phyloP scores from a whole-genome alignment of 164 flowering plant genomes.

The Piper betle region DNA sequence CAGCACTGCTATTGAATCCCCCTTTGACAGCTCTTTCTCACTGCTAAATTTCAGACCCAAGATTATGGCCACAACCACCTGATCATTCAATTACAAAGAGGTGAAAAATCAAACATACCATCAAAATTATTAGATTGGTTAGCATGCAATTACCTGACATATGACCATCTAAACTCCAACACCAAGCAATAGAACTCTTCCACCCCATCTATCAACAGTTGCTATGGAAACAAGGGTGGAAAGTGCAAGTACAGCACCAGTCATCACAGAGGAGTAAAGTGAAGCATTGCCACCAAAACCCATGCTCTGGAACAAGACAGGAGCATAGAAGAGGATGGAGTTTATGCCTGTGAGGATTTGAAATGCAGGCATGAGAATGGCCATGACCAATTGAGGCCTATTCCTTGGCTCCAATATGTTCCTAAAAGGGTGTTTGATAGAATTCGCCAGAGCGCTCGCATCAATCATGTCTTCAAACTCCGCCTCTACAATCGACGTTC shows the following conservation, averaged over 20 bases:
- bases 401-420: constrained; percentile 64
- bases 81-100: constrained; percentile 11
- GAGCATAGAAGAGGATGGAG: constrained; percentile 83
- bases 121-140: neutral
- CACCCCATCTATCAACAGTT: constrained; percentile 62
- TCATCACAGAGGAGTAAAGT: constrained; percentile 73
- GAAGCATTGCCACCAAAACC: constrained; percentile 69
- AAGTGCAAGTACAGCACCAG: constrained; percentile 72
- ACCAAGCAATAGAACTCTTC: constrained; percentile 51
- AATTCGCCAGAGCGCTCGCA: constrained; percentile 82
- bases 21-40: constrained; percentile 38
- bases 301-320: constrained; percentile 78
- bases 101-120: neutral
- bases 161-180: constrained; percentile 80
- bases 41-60: constrained; percentile 58
- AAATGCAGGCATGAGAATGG: constrained; percentile 73
- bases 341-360: constrained; percentile 89
- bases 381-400: constrained; percentile 81
- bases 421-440: constrained; percentile 68
- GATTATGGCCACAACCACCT: constrained; percentile 56
- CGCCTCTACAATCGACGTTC: constrained; percentile 54
- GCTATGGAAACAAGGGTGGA: constrained; percentile 78
- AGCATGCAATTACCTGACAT: constrained; percentile 47
- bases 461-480: constrained; percentile 77
- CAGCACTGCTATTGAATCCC: constrained; percentile 55